Conservation (phyloP, 768 basidiomycete genomes). For the Suillus subalutaceus region DNA sequence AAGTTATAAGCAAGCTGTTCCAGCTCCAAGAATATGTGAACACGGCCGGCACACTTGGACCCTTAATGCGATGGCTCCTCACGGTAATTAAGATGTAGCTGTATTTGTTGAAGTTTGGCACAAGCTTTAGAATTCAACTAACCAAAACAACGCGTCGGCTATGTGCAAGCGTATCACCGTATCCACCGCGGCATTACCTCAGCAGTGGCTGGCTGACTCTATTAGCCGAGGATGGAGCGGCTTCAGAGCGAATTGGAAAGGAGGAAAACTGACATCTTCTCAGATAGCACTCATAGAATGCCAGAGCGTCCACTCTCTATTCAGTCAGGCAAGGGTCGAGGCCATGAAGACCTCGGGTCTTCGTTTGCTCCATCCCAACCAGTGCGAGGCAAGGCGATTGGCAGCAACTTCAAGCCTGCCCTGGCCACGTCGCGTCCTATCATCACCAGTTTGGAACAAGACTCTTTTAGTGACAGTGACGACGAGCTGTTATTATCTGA, state of each 20-base stretch:
- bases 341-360: slow-evolving; percentile 29
- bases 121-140: slow-evolving; percentile 29
- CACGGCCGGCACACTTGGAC: background rate
- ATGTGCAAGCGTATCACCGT: slow-evolving; percentile 2
- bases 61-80: background rate
- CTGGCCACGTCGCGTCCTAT: too few species aligned
- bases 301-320: slow-evolving; percentile 24
- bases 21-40: background rate
- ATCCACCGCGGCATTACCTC: slow-evolving; percentile 2
- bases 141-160: slow-evolving; percentile 31
- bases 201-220: slow-evolving; percentile 9
- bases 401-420: slow-evolving; percentile 17
- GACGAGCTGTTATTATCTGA: slow-evolving; percentile 34
- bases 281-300: slow-evolving; percentile 27
- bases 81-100: slow-evolving; percentile 4
- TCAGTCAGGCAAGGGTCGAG: slow-evolving; percentile 29
- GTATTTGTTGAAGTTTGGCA: slow-evolving; percentile 25
- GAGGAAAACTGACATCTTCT: slow-evolving; percentile 1
- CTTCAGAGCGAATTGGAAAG: slow-evolving; percentile 7
- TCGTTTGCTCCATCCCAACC: slow-evolving; percentile 16
- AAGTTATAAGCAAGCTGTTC: background rate
- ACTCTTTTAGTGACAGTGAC: slow-evolving; percentile 25
- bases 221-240: slow-evolving; percentile 27
- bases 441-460: background rate
- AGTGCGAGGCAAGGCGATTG: slow-evolving; percentile 8